A percentile compares a stretch with the other conserved stretches of the same genome.
phyloP scores from a whole-genome alignment of 2,329 filamentous ascomycete species.

The Sporothrix pseudoabietina region DNA sequence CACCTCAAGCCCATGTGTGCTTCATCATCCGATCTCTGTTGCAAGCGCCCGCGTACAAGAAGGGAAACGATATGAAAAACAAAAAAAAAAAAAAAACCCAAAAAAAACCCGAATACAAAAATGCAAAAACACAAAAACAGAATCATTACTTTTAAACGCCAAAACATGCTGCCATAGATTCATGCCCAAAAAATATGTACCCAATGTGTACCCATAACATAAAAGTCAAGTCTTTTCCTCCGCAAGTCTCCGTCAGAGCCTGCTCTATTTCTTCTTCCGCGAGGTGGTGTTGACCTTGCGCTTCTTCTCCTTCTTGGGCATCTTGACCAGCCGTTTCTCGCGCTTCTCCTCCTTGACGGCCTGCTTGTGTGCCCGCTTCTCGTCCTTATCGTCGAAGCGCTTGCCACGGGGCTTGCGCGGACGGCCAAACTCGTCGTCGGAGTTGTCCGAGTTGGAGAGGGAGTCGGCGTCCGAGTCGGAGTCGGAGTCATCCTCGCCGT shows the following conservation, averaged over 20 bases:
- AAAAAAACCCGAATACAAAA: not conserved
- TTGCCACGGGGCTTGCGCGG: slow-evolving; percentile 75
- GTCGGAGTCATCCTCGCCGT: slow-evolving; percentile 45
- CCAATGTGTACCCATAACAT: not conserved
- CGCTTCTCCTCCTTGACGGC: slow-evolving; percentile 94
- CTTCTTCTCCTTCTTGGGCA: slow-evolving; percentile 96
- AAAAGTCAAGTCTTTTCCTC: not conserved
- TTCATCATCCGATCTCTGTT: slow-evolving; percentile 34
- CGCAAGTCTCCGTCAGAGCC: not conserved
- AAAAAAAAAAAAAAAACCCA: not conserved
- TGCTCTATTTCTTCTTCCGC: slow-evolving; percentile 49
- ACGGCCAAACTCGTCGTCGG: slow-evolving; percentile 47
- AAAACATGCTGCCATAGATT: slow-evolving; percentile 21
- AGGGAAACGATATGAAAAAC: not conserved
- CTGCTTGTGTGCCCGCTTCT: slow-evolving; percentile 83
- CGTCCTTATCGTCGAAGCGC: slow-evolving; percentile 87
- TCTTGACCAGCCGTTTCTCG: slow-evolving; percentile 90
- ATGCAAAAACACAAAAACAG: not conserved
- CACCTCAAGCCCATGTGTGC: slow-evolving; percentile 19
- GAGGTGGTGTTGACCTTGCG: slow-evolving; percentile 68
- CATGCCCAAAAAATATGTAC: not conserved
- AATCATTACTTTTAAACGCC: slow-evolving; percentile 21
- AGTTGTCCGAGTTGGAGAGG: slow-evolving; percentile 43
- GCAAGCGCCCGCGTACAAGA: not conserved
- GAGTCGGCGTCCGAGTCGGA: slow-evolving; percentile 38